Evolutionary conservation across 306 rosid genomes (phyloP).

Genomic region (Pyrus betulifolia): DNA sequence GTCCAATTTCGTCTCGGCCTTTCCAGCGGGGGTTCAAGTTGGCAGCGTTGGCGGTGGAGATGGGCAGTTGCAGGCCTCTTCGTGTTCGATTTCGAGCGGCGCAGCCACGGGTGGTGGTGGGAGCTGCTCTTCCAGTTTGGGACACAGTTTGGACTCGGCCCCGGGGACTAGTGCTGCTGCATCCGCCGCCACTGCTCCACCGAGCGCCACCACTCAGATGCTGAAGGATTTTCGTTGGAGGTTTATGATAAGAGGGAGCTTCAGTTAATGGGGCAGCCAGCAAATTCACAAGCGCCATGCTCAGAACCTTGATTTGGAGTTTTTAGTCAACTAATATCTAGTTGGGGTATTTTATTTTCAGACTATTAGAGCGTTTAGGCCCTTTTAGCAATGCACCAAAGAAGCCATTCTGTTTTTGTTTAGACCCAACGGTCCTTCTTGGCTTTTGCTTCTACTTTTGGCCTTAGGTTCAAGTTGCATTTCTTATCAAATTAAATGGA

Average conservation of each 20-base stretch:
- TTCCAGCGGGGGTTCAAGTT: slow-evolving; percentile 28
- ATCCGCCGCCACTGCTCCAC: neutral
- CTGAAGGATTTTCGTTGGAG: slow-evolving; percentile 64
- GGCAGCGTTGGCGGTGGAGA: slow-evolving; percentile 6
- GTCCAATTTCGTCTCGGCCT: slow-evolving; percentile 49
- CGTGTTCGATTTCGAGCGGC: slow-evolving; percentile 17
- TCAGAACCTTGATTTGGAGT: slow-evolving; percentile 29
- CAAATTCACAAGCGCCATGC: slow-evolving; percentile 32
- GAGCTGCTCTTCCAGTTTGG: slow-evolving; percentile 34
- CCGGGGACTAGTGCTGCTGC: slow-evolving; percentile 10
- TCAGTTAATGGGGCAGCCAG: slow-evolving; percentile 48
- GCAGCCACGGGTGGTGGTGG: slow-evolving; percentile 18
- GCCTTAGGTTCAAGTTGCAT: no score
- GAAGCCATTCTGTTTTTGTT: neutral
- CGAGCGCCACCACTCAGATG: slow-evolving; percentile 31
- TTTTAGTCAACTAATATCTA: neutral
- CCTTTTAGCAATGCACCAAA: neutral
- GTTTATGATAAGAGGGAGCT: slow-evolving; percentile 69
- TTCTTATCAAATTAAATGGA: no score
- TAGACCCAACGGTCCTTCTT: neutral
- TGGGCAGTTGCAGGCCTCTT: slow-evolving; percentile 6
- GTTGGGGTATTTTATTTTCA: neutral
- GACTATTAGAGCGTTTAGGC: neutral
- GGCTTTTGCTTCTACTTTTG: no score
- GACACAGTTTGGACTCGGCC: slow-evolving; percentile 22